Percentiles rank a stretch among this genome's conserved stretches.
Conservation (phyloP, 225 moss, liverwort and hornwort genomes). For the Physcomitrellopsis africana region DNA sequence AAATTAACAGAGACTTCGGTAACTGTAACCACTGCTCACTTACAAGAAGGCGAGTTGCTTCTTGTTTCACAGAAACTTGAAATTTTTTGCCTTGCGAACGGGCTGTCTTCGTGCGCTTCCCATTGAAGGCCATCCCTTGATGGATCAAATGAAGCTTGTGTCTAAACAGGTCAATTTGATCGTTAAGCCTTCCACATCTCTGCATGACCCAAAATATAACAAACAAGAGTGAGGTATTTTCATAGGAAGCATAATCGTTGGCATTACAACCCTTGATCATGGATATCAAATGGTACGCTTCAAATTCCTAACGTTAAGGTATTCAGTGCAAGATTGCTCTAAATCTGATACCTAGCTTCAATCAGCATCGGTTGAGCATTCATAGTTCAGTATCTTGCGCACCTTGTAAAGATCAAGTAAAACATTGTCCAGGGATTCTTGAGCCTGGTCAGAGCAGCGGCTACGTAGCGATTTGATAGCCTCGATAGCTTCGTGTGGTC, state of each 20-base stretch:
- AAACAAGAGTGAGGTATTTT: background rate
- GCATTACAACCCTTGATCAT: background rate
- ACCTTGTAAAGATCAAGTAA: constrained; percentile 96
- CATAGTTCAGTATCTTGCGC: background rate
- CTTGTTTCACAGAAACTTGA: constrained; percentile 96
- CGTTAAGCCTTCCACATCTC: constrained; percentile 92
- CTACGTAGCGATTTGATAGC: constrained; percentile 89
- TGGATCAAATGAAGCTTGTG: constrained; percentile 93
- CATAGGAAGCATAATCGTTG: background rate
- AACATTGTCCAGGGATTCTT: constrained; percentile 95
- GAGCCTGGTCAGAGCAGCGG: constrained; percentile 94
- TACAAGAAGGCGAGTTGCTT: constrained; percentile 94
- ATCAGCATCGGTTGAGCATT: background rate
- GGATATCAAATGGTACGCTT: background rate
- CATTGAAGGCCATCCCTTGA: constrained; percentile 98
- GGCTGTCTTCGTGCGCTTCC: constrained; percentile 96
- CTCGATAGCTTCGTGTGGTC: constrained; percentile 96
- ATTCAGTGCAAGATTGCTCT: background rate
- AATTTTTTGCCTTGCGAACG: constrained; percentile 97
- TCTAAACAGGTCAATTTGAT: constrained; percentile 86
- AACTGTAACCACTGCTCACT: constrained; percentile 20
- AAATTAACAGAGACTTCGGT: constrained; percentile 30
- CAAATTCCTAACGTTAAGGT: background rate
- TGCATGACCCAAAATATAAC: constrained; percentile 32
- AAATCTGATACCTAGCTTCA: background rate